These are phyloP conservation scores for Marasmius tenuissimus DNA, from an alignment of 1,284 basidiomycete genomes.

Conservation along the genomic window DNA sequence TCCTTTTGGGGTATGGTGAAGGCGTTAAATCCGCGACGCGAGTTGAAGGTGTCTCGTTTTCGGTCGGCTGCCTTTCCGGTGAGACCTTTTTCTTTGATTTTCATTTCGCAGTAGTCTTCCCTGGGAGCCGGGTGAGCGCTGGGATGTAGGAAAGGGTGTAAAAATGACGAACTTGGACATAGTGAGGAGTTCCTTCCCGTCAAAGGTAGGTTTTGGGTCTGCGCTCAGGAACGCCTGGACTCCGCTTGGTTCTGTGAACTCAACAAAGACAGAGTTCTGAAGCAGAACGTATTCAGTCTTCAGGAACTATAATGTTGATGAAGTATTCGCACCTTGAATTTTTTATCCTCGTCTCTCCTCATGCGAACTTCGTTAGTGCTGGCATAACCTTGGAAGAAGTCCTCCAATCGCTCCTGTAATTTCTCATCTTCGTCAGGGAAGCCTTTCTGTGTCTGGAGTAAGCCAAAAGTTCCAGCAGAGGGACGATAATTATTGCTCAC, in stretches of 20 bases:
- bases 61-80: conserved; percentile 63
- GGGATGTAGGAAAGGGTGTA: background rate
- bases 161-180: conserved; percentile 78
- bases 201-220: conserved; percentile 78
- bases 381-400: conserved; percentile 85
- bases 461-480: background rate
- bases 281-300: background rate
- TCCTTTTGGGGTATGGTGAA: conserved; percentile 45
- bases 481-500: conserved; percentile 46
- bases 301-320: background rate
- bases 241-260: conserved; percentile 77
- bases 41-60: conserved; percentile 52
- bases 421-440: conserved; percentile 77
- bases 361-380: conserved; percentile 85
- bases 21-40: conserved; percentile 78
- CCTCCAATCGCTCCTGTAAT: conserved; percentile 78
- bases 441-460: conserved; percentile 69
- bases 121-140: conserved; percentile 33
- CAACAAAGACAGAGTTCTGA: conserved; percentile 93
- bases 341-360: conserved; percentile 75
- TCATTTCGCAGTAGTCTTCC: conserved; percentile 93
- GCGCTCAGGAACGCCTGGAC: conserved; percentile 79
- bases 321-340: conserved; percentile 70
- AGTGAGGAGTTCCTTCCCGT: conserved; percentile 71
- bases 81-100: conserved; percentile 94